Conservation (phyloP, 164 flowering plant genomes). For the Vitis rupestris region DNA sequence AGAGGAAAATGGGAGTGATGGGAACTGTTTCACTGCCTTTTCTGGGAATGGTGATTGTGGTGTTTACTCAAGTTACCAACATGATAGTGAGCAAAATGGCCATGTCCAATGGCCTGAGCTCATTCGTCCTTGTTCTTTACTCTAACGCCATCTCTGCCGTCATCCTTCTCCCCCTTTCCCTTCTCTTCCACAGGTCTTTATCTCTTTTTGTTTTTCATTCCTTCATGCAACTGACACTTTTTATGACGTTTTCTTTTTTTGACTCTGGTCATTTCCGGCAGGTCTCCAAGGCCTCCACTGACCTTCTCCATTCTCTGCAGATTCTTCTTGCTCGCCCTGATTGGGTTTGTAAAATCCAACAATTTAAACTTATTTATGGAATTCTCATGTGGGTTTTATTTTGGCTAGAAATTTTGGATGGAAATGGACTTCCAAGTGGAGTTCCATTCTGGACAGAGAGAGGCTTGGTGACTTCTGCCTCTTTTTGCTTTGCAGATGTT, state of each 20-base stretch:
- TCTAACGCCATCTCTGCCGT: slow-evolving; percentile 27
- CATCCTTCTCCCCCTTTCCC: slow-evolving; percentile 21
- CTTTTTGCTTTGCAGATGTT: slow-evolving; percentile 13
- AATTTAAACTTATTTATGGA: not conserved
- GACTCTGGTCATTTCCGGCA: not conserved
- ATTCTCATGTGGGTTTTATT: not conserved
- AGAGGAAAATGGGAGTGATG: not conserved
- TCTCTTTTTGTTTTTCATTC: not conserved
- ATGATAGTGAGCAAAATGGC: slow-evolving; percentile 26
- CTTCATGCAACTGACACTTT: not conserved
- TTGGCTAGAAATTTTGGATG: not conserved
- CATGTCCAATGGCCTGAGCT: slow-evolving; percentile 25
- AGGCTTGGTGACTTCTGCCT: not conserved
- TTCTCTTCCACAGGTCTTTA: slow-evolving; percentile 24
- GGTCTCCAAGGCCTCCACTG: slow-evolving; percentile 22
- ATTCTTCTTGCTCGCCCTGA: slow-evolving; percentile 26
- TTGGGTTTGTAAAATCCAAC: slow-evolving; percentile 25
- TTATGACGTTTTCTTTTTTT: too few species aligned
- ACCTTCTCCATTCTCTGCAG: slow-evolving; percentile 17
- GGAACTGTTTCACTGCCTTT: slow-evolving; percentile 15
- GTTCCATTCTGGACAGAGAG: not conserved
- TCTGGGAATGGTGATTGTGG: slow-evolving; percentile 20
- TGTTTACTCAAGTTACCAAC: slow-evolving; percentile 22
- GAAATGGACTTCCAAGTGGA: too few species aligned
- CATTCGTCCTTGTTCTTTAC: slow-evolving; percentile 25